These are phyloP conservation scores for Sarocladium strictum DNA, from an alignment of 2,329 filamentous ascomycete genomes.

Conservation along the genomic window DNA sequence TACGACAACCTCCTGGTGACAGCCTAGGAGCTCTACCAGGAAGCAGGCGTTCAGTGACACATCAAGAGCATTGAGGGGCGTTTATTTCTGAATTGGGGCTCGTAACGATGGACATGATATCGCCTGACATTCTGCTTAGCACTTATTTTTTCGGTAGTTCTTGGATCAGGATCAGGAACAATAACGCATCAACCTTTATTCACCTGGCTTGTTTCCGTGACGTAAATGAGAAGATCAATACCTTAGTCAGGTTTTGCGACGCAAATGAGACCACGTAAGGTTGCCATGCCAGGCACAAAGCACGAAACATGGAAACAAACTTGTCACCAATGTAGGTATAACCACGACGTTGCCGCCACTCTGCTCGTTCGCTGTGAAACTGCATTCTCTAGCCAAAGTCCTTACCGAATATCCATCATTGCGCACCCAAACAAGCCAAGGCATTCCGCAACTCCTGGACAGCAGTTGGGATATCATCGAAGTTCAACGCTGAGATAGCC, in stretches of 20 bases:
- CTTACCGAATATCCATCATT: constrained; percentile 15
- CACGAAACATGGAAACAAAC: too few species aligned
- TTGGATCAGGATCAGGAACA: background rate
- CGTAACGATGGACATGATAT: background rate
- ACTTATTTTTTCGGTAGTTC: background rate
- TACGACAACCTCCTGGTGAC: background rate
- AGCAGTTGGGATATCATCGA: constrained; percentile 89
- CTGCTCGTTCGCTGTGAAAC: too few species aligned
- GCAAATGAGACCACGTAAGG: too few species aligned
- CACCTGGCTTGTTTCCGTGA: too few species aligned
- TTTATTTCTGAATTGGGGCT: background rate
- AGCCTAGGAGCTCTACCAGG: background rate
- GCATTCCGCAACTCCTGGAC: constrained; percentile 78
- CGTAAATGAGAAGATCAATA: too few species aligned
- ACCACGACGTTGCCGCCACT: too few species aligned
- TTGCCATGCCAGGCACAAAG: too few species aligned
- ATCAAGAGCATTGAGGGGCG: background rate
- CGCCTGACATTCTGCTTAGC: background rate
- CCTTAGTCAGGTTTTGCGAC: too few species aligned
- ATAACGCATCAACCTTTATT: too few species aligned
- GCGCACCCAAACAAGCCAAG: constrained; percentile 61
- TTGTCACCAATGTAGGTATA: too few species aligned
- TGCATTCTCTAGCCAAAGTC: too few species aligned
- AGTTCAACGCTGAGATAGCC: constrained; percentile 94
- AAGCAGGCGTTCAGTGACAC: background rate